Percentiles rank a stretch among this genome's conserved stretches.
Evolutionary conservation across 768 basidiomycete genomes (phyloP).

Genomic region (Gloeostereum incarnatum): DNA sequence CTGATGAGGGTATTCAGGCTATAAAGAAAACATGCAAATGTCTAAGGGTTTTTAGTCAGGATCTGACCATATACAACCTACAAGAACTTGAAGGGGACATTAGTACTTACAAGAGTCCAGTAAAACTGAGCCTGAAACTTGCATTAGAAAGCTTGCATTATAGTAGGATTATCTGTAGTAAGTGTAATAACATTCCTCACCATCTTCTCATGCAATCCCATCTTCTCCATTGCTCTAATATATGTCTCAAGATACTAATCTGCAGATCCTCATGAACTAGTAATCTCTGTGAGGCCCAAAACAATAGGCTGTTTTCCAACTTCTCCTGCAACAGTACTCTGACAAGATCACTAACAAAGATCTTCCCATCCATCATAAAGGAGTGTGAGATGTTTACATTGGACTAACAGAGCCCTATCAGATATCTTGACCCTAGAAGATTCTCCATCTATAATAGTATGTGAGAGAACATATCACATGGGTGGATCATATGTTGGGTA

Average conservation of each 20-base stretch:
- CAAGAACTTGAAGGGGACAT: no score
- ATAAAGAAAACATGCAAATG: conserved; percentile 16
- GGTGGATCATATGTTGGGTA: conserved; percentile 16
- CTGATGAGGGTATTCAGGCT: conserved; percentile 15
- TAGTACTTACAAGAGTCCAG: conserved; percentile 16
- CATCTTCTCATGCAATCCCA: conserved; percentile 12
- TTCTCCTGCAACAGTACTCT: conserved; percentile 16
- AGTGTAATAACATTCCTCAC: conserved; percentile 13
- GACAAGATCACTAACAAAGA: conserved; percentile 12
- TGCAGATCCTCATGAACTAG: conserved; percentile 13
- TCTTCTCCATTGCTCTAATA: conserved; percentile 10
- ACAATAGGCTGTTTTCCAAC: conserved; percentile 14
- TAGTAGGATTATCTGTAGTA: conserved; percentile 21
- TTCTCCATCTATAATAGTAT: conserved; percentile 15
- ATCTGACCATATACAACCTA: neutral
- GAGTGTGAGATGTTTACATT: conserved; percentile 12
- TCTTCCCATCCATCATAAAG: conserved; percentile 24
- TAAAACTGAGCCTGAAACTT: conserved; percentile 11
- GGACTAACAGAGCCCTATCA: conserved; percentile 10
- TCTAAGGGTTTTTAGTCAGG: conserved; percentile 5
- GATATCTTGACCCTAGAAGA: conserved; percentile 10
- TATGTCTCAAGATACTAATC: conserved; percentile 12
- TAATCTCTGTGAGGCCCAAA: conserved; percentile 15
- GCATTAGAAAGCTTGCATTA: conserved; percentile 17
- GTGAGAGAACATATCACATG: conserved; percentile 14